Evolutionary conservation across 2,329 filamentous ascomycete genomes (phyloP).

Genomic region (Fusarium humuli): DNA sequence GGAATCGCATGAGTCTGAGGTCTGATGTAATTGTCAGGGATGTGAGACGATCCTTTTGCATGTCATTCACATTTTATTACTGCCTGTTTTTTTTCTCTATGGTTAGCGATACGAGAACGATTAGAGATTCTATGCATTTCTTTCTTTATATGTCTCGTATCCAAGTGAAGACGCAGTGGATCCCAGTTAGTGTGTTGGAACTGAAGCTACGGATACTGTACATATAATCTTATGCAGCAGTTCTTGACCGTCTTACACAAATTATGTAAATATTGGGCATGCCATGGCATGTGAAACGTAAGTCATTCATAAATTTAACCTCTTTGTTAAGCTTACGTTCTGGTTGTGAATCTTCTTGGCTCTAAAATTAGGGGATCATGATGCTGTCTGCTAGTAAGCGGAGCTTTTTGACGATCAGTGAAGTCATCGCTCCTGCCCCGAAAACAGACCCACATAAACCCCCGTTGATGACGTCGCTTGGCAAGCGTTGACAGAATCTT

Average conservation of each 20-base stretch:
- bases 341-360: constrained; percentile 11
- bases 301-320: constrained; percentile 13
- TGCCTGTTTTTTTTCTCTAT: not conserved
- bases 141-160: not conserved
- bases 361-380: constrained; percentile 13
- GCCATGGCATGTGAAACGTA: not conserved
- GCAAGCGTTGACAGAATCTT: constrained; percentile 24
- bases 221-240: not conserved
- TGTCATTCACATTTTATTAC: not conserved
- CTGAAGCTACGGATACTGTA: not conserved
- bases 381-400: constrained; percentile 1
- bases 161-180: not conserved
- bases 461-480: constrained; percentile 34
- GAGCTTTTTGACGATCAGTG: constrained; percentile 31
- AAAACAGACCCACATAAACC: constrained; percentile 9
- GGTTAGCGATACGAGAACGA: not conserved
- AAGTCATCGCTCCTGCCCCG: constrained; percentile 24
- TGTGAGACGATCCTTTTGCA: not conserved
- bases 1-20: constrained; percentile 7
- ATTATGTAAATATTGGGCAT: not conserved
- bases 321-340: constrained; percentile 20
- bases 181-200: not conserved
- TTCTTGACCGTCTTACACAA: not conserved
- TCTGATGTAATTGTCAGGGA: constrained; percentile 22
- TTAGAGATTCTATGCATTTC: not conserved